phyloP scores from a whole-genome alignment of 768 basidiomycete species.

The Mycena haematopus region DNA sequence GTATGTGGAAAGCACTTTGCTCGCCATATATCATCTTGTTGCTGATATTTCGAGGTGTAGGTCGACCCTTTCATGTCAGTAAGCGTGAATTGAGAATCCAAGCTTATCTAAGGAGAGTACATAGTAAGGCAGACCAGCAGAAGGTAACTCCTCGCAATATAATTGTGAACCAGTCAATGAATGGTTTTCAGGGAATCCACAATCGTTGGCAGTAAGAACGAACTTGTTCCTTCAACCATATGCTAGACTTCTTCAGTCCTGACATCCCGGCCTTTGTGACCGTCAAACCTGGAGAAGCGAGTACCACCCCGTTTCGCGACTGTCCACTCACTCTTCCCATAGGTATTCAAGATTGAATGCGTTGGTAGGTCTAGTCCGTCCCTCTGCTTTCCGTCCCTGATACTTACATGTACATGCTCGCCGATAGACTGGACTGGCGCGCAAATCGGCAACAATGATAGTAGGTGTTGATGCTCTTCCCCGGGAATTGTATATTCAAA shows the following conservation, averaged over 20 bases:
- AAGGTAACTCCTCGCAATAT: conserved; percentile 47
- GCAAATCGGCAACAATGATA: conserved; percentile 79
- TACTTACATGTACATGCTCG: too few relatives aligned
- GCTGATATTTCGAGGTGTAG: conserved; percentile 39
- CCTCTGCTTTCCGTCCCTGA: neutral
- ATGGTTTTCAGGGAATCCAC: conserved; percentile 56
- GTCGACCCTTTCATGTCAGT: conserved; percentile 75
- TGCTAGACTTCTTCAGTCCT: conserved; percentile 45
- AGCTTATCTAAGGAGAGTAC: neutral
- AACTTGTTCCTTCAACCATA: neutral
- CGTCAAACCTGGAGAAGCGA: conserved; percentile 66
- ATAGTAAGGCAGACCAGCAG: conserved; percentile 61
- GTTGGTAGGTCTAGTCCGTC: conserved; percentile 48
- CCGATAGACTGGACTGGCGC: conserved; percentile 80
- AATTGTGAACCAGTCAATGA: neutral
- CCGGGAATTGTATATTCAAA: neutral
- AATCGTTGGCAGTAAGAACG: conserved; percentile 76
- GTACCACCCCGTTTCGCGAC: neutral
- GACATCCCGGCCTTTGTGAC: conserved; percentile 68
- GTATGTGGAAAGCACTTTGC: conserved; percentile 41
- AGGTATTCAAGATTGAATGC: conserved; percentile 77
- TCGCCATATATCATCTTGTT: neutral
- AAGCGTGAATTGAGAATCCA: conserved; percentile 42
- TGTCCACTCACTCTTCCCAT: conserved; percentile 10
- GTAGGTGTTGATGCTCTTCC: conserved; percentile 41